These are phyloP conservation scores for Calendula officinalis DNA, from an alignment of 129 eudicot genomes.

Conservation along the genomic window DNA sequence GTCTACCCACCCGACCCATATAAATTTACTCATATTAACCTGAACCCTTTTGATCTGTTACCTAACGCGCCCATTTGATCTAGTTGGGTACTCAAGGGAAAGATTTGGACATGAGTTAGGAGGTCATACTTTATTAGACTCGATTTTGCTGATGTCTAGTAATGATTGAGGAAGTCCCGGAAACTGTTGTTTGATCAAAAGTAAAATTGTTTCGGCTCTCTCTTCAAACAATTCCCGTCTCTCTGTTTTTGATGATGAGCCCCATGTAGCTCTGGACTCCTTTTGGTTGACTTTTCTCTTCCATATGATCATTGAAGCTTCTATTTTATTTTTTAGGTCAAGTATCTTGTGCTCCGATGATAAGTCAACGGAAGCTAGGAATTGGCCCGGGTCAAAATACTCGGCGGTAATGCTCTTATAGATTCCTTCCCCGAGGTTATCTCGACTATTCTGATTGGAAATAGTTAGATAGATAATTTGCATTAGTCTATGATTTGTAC, in stretches of 20 bases:
- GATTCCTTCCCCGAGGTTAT: conserved; percentile 64
- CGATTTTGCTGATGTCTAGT: conserved; percentile 75
- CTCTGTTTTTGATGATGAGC: conserved; percentile 62
- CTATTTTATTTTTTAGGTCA: conserved; percentile 80
- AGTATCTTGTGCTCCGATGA: conserved; percentile 72
- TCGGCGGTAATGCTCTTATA: conserved; percentile 77
- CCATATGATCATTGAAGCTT: conserved; percentile 90
- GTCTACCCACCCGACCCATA: no score
- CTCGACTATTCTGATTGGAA: conserved; percentile 55
- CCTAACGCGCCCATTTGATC: neutral
- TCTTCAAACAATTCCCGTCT: conserved; percentile 86
- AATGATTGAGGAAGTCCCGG: conserved; percentile 83
- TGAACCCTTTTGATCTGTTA: neutral
- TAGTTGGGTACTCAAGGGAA: neutral
- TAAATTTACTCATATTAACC: no score
- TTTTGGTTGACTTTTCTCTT: conserved; percentile 71
- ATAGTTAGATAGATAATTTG: neutral
- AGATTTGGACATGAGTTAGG: neutral
- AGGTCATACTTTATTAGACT: conserved; percentile 53
- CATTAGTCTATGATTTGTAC: neutral
- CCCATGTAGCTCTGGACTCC: conserved; percentile 66
- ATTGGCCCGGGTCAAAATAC: conserved; percentile 63
- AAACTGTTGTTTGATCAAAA: conserved; percentile 70
- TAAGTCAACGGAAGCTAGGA: conserved; percentile 64
- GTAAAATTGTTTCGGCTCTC: conserved; percentile 75